Percentiles rank a stretch among this genome's conserved stretches.
Conservation (phyloP, 805 yeast species). For the Blastobotrys peoriensis region DNA sequence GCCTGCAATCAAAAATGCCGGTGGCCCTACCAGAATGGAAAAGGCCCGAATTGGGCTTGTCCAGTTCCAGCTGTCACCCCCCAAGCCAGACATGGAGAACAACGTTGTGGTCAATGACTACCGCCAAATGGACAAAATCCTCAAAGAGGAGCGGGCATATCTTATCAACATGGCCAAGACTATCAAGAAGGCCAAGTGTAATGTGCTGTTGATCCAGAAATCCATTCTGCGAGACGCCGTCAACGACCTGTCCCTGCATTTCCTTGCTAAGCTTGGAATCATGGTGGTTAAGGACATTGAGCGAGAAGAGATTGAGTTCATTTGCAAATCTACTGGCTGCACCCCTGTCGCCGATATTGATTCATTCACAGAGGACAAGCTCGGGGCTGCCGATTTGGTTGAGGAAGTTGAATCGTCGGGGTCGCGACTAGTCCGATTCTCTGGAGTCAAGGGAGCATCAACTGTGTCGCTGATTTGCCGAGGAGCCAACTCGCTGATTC, state of each 20-base stretch:
- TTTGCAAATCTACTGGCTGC: conserved; percentile 80
- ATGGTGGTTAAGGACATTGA: conserved; percentile 93
- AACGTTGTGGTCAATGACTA: conserved; percentile 96
- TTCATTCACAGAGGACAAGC: conserved; percentile 83
- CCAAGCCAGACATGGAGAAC: conserved; percentile 96
- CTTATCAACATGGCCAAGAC: conserved; percentile 90
- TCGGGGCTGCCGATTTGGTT: conserved; percentile 85
- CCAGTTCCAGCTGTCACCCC: conserved; percentile 94
- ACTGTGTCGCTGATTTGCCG: conserved; percentile 89
- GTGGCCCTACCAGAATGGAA: conserved; percentile 92
- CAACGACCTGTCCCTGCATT: conserved; percentile 89
- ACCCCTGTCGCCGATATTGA: conserved; percentile 96
- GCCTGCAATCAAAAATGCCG: conserved; percentile 80
- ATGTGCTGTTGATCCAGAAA: conserved; percentile 82
- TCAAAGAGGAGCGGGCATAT: conserved; percentile 96
- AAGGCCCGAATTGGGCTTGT: conserved; percentile 85
- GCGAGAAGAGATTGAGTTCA: conserved; percentile 92
- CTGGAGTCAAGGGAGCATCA: conserved; percentile 28
- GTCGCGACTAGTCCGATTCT: conserved; percentile 79
- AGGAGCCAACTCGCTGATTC: conserved; percentile 85
- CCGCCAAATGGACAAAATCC: conserved; percentile 97
- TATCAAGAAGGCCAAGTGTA: conserved; percentile 95
- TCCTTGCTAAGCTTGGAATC: conserved; percentile 85
- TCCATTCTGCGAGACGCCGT: conserved; percentile 94
- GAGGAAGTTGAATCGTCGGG: conserved; percentile 90